Conservation (phyloP, 169 alveolate genomes). For the Plasmodium gaboni region DNA sequence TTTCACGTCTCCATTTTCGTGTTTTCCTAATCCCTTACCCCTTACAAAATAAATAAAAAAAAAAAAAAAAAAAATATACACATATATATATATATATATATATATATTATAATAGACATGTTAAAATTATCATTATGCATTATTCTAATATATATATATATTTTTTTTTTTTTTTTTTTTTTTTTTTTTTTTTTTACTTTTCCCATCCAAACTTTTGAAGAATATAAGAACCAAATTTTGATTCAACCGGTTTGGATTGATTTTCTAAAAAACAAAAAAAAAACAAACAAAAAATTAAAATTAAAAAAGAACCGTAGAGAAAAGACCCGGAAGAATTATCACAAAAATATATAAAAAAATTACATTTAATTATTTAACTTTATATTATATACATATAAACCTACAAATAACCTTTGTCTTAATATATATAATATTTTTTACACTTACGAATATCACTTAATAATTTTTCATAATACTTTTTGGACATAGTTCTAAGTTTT, state of each 20-base stretch:
- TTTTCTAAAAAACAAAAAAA: slow-evolving; percentile 35
- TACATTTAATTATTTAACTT: no score
- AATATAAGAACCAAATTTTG: slow-evolving; percentile 69
- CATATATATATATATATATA: background rate
- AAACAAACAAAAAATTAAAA: slow-evolving; percentile 2
- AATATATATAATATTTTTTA: background rate
- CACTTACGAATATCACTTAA: slow-evolving; percentile 64
- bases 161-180: background rate
- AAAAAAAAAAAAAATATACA: background rate
- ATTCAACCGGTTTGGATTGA: slow-evolving; percentile 67
- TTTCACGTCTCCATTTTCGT: slow-evolving; percentile 64
- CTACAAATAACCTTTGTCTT: background rate
- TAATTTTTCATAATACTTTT: slow-evolving; percentile 63
- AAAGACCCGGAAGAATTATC: background rate
- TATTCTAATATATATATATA: background rate
- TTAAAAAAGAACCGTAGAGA: background rate
- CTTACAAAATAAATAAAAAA: slow-evolving; percentile 24
- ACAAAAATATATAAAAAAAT: no score
- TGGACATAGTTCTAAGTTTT: slow-evolving; percentile 19
- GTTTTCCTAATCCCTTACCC: slow-evolving; percentile 72
- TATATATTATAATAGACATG: background rate
- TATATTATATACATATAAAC: no score
- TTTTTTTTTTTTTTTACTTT: slow-evolving; percentile 34
- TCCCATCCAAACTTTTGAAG: slow-evolving; percentile 75
- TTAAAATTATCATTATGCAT: background rate